These are phyloP conservation scores for Malus sieversii DNA, from an alignment of 306 rosid species.

Conservation along the genomic window DNA sequence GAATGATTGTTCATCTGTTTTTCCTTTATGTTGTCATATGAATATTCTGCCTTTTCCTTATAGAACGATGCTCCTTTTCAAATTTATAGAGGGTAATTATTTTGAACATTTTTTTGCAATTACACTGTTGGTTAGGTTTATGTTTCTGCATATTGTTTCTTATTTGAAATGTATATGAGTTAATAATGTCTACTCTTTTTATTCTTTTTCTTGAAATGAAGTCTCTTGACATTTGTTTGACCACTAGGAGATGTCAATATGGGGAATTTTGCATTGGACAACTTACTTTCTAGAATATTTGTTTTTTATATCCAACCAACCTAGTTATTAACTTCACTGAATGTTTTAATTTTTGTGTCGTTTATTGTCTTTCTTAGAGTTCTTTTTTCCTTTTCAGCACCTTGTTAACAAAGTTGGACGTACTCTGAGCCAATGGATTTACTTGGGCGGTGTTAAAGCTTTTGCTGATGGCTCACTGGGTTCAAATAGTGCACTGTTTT, in stretches of 20 bases:
- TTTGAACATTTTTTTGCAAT: not conserved
- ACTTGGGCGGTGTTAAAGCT: conserved; percentile 87
- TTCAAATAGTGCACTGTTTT: conserved; percentile 67
- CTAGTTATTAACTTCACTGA: not conserved
- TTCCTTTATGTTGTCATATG: not conserved
- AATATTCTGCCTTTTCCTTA: not conserved
- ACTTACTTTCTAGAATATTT: not conserved
- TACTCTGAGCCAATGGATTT: conserved; percentile 63
- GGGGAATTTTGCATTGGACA: not conserved
- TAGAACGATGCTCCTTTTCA: not conserved
- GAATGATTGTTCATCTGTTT: not conserved
- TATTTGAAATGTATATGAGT: not conserved
- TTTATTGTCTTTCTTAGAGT: conserved; percentile 16
- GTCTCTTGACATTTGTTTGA: not conserved
- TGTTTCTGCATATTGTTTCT: not conserved
- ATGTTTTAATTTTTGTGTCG: conserved; percentile 1
- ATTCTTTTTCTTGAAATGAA: not conserved
- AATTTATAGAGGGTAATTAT: not conserved
- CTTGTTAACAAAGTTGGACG: conserved; percentile 47
- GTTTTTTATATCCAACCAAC: not conserved
- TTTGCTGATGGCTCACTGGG: conserved; percentile 90
- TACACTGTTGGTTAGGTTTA: not conserved
- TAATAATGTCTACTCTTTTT: not conserved
- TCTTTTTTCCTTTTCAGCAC: conserved; percentile 37
- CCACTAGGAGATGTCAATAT: not conserved